Evolutionary conservation across 2,329 filamentous ascomycete genomes (phyloP).

Genomic region (Cercospora canescens): DNA sequence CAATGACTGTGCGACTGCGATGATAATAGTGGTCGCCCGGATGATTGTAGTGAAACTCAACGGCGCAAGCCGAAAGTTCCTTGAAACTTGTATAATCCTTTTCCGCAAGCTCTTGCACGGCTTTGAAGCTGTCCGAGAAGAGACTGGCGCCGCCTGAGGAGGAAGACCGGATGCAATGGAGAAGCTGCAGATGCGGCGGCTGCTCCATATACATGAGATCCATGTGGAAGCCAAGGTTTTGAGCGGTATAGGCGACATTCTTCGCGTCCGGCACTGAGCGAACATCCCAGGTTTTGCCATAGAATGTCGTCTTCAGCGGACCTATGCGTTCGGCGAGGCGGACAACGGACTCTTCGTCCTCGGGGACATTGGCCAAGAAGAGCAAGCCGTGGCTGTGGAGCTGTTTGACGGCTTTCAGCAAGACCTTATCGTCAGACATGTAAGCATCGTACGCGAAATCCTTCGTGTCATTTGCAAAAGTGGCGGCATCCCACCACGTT

Average conservation of each 20-base stretch:
- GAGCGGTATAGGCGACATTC: conserved; percentile 85
- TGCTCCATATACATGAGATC: conserved; percentile 84
- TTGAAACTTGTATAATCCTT: conserved; percentile 22
- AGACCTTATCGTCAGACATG: conserved; percentile 58
- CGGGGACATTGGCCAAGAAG: conserved; percentile 73
- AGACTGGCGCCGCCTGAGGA: conserved; percentile 79
- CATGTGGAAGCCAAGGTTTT: conserved; percentile 85
- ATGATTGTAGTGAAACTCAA: conserved; percentile 51
- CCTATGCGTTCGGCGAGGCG: conserved; percentile 73
- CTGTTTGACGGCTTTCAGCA: conserved; percentile 63
- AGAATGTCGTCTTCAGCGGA: conserved; percentile 81
- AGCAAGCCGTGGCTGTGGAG: conserved; percentile 70
- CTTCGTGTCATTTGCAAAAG: conserved; percentile 51
- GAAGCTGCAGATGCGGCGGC: conserved; percentile 78
- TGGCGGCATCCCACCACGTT: conserved; percentile 45
- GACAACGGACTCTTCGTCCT: conserved; percentile 54
- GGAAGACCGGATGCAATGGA: conserved; percentile 85
- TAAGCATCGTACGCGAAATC: conserved; percentile 72
- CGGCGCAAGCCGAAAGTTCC: conserved; percentile 8
- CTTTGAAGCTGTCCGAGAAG: conserved; percentile 75
- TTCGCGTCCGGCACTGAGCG: conserved; percentile 77
- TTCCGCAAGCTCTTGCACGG: conserved; percentile 45
- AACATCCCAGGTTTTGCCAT: conserved; percentile 89
- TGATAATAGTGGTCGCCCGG: conserved; percentile 41
- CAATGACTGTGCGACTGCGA: conserved; percentile 30